Evolutionary conservation across 805 yeast genomes (phyloP), one percentile per base, ranked within the genome.

Genomic region (Kockiozyma suomiensis): DNA sequence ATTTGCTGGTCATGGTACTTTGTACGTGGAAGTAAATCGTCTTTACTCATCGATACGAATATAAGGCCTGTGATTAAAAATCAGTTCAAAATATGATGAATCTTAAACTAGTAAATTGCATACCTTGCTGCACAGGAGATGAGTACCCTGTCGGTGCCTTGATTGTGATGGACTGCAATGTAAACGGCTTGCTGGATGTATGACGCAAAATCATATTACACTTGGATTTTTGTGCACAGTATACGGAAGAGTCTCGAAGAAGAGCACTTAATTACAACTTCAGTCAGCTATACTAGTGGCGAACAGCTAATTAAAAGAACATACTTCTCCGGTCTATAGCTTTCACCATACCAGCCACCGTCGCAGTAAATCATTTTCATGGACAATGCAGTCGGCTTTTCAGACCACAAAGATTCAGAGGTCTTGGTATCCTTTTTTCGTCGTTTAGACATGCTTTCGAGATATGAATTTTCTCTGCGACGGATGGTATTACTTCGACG

Each of bases 281-380:
- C 12, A 45, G 43, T 35, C n/a, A 26, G 21, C 38, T 15, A 17
- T 30, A n/a, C 35, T 33, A n/a, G 13, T 19, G 30, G 13, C 26
- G 41, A 19, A 1, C 15, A 32, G 13, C 28, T 35, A 10, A 8
- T 30, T n/a, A 19, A 23, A 38, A 15, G 7, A 15, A 30, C 66
- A 25, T 45, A 61, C 61, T 65, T 64, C 33, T 49, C 49, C 23
- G 66, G 62, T 5, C 45, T 41, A 38, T 58, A 61, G 33, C 50
- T 59, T 32, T 61, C 67, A 12, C 61, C 59, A 37, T 61, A 61
- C 68, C 64, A 57, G 10, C 68, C 65, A 7, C 67, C 60, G 38
- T 62, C 66, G 38, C 68, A 62, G 26, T 55, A 58, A 4, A 50
- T 43, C 56, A 64, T 21, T 30, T 57, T 50, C 54, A 62, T 35